Conservation (phyloP, 768 basidiomycete species). For the Boletus edulis region DNA sequence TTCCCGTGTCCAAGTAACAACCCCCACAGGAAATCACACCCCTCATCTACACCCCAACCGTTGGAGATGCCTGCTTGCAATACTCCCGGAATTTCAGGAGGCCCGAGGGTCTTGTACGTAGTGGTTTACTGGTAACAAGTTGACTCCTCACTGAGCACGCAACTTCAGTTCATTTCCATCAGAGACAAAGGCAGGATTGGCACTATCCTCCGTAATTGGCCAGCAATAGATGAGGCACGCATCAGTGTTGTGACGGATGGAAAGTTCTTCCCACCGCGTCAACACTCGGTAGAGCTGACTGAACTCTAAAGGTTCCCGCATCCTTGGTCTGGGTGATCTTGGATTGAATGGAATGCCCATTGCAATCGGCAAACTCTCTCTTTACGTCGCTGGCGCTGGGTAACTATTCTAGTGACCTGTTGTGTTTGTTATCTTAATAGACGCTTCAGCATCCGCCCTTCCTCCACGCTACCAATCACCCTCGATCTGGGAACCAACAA, state of each 20-base stretch:
- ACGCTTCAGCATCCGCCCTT: slow-evolving; percentile 60
- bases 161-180: slow-evolving; percentile 65
- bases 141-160: slow-evolving; percentile 10
- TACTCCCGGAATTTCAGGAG: slow-evolving; percentile 76
- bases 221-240: slow-evolving; percentile 68
- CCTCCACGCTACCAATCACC: slow-evolving; percentile 78
- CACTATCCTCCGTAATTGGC: slow-evolving; percentile 69
- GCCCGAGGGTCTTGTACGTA: slow-evolving; percentile 66
- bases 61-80: slow-evolving; percentile 87
- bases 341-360: slow-evolving; percentile 87
- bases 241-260: slow-evolving; percentile 95
- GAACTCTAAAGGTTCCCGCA: slow-evolving; percentile 61
- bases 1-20: neutral
- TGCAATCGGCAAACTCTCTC: slow-evolving; percentile 87
- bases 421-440: neutral
- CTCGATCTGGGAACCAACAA: slow-evolving; percentile 92
- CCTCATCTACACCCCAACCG: slow-evolving; percentile 89
- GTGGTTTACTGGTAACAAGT: slow-evolving; percentile 1
- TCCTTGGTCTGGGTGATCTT: slow-evolving; percentile 84
- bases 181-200: slow-evolving; percentile 82
- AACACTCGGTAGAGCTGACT: slow-evolving; percentile 1
- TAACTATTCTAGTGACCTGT: slow-evolving; percentile 30
- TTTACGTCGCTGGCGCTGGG: slow-evolving; percentile 91
- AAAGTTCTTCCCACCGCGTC: slow-evolving; percentile 20
- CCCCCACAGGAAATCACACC: slow-evolving; percentile 56